Evolutionary conservation across 768 basidiomycete species (phyloP), one percentile per base, ranked within the genome.

Genomic region (Russula griseocarnosa): DNA sequence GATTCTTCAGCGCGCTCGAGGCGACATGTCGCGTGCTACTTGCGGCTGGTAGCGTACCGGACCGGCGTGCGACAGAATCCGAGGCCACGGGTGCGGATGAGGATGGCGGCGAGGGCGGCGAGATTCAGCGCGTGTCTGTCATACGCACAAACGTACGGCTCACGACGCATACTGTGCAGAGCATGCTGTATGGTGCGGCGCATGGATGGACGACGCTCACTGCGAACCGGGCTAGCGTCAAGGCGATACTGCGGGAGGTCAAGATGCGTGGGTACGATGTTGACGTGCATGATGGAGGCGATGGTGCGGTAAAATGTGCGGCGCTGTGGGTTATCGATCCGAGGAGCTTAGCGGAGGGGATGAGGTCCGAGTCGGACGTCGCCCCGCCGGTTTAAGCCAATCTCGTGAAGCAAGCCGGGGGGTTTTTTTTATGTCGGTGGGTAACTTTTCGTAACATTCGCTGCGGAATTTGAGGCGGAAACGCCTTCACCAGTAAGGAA

Each of bases 191-290:
- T 70, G 93, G 92, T 18, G 83, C 87, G 0, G 75, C 75, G 44
- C 75, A 81, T 30, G 85, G 86, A 0, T 87, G 89, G 88, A 94
- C 93, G 66, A 92, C 90, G n/a, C 76, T 95, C 54, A 94, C 92
- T 5, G 91, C 91, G 10, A 95, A 96, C 69, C 79, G 83, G 67
- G 81, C 86, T 34, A 92, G 92, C 67, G 83, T 94, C 28, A 85
- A 81, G 70, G 85, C 85, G 26, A 77, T 94, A n/a, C 65, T 93
- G 63, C 78, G 84, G 64, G 88, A 88, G 72, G 81, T 92, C 73
- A 82, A 78, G 61, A 70, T 73, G 18, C 63, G 76, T 2, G 75
- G 75, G 34, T 70, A 42, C 10, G 69, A n/a, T 5, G 65, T 63
- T 13, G 61, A 57, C 14, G 57, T 47, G 24, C 62, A 40, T 26